Percentiles rank a stretch among this genome's conserved stretches.
Evolutionary conservation across 306 rosid species (phyloP).

Genomic region (Geum urbanum): DNA sequence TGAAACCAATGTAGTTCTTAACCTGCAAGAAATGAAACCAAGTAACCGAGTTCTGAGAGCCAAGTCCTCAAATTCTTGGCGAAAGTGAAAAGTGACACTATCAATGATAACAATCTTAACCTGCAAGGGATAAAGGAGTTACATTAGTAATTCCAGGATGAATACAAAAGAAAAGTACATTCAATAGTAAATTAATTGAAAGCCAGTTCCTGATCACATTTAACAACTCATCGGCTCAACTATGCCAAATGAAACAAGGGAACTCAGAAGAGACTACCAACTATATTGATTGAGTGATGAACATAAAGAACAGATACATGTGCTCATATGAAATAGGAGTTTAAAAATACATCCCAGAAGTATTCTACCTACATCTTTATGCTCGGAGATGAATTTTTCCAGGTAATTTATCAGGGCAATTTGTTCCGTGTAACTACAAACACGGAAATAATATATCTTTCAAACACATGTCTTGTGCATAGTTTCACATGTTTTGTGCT

Average conservation of each 20-base stretch:
- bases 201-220: background rate
- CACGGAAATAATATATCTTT: constrained; percentile 72
- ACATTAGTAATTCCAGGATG: constrained; percentile 2
- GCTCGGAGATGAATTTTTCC: constrained; percentile 74
- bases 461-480: too few species aligned
- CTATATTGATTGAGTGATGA: background rate
- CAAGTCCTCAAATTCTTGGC: constrained; percentile 89
- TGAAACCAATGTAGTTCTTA: constrained; percentile 39
- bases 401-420: constrained; percentile 78
- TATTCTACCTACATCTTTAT: constrained; percentile 67
- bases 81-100: constrained; percentile 91
- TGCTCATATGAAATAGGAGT: too few species aligned
- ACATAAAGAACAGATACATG: background rate
- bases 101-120: constrained; percentile 79
- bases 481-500: constrained; percentile 44
- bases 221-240: background rate
- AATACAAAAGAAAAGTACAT: background rate
- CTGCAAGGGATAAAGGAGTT: constrained; percentile 29
- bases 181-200: background rate
- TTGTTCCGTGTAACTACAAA: constrained; percentile 91
- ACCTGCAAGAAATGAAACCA: too few species aligned
- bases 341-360: background rate
- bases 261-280: background rate
- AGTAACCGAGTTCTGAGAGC: constrained; percentile 83
- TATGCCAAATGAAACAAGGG: background rate